A percentile compares a stretch with the other conserved stretches of the same genome.
phyloP scores from a whole-genome alignment of 1,284 basidiomycete species.

The Sporisorium iseilematis-ciliati region DNA sequence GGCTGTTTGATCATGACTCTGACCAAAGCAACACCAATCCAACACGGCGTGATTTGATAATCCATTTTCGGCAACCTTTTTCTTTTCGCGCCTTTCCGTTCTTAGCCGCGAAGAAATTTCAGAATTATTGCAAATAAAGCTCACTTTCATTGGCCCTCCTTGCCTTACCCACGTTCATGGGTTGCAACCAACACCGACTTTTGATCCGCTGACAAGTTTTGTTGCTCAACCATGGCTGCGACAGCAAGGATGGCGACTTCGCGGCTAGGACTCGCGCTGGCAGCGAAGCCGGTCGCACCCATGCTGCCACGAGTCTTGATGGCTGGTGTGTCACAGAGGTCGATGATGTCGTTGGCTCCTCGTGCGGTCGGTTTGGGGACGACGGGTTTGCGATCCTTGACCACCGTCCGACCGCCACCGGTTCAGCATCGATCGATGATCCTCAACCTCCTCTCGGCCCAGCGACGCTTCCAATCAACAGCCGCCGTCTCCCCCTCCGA shows the following conservation, averaged over 20 bases:
- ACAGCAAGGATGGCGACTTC: background rate
- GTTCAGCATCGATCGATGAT: background rate
- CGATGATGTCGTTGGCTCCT: background rate
- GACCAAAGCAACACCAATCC: background rate
- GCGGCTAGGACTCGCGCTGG: background rate
- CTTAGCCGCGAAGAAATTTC: background rate
- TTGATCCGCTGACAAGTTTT: background rate
- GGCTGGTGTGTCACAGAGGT: background rate
- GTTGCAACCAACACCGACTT: background rate
- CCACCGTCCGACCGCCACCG: background rate
- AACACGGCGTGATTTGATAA: background rate
- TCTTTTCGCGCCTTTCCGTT: background rate
- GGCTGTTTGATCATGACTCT: no score
- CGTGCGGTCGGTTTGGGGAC: background rate
- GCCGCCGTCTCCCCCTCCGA: conserved; percentile 1
- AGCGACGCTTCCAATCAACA: conserved; percentile 28
- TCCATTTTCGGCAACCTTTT: background rate
- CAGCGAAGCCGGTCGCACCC: background rate
- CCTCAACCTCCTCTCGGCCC: background rate
- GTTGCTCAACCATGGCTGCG: conserved; percentile 1
- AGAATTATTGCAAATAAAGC: conserved; percentile 3
- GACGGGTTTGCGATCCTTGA: background rate
- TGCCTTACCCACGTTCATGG: background rate
- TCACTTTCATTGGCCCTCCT: background rate
- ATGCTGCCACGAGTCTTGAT: background rate